Conservation (phyloP, 345 rosid species). For the Draba incana region DNA sequence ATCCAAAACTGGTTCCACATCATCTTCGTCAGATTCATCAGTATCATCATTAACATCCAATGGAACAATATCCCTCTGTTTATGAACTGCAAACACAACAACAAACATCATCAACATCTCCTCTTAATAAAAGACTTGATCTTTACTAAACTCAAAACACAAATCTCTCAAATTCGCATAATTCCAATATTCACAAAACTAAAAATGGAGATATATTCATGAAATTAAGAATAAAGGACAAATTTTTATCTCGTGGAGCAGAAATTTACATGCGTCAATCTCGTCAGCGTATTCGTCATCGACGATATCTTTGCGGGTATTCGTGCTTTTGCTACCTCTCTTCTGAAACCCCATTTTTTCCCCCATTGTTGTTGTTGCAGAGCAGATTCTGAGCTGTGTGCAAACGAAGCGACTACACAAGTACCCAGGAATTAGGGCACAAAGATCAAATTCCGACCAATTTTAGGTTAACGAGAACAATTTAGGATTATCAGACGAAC, state of each 20-base stretch:
- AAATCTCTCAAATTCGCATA: too few relatives aligned
- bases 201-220: neutral
- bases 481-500: slow-evolving; percentile 4
- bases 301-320: slow-evolving; percentile 44
- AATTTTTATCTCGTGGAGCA: neutral
- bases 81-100: slow-evolving; percentile 63
- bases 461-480: neutral
- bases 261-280: slow-evolving; percentile 64
- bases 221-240: slow-evolving; percentile 10
- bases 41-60: slow-evolving; percentile 60
- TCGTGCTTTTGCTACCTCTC: slow-evolving; percentile 48
- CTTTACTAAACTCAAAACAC: too few relatives aligned
- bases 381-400: neutral
- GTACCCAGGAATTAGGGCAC: neutral
- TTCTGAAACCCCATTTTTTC: slow-evolving; percentile 56
- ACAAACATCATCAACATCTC: too few relatives aligned
- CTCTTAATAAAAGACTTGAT: too few relatives aligned
- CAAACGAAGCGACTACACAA: neutral
- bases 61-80: slow-evolving; percentile 80
- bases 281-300: slow-evolving; percentile 63
- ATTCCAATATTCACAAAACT: too few relatives aligned
- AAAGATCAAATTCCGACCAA: neutral
- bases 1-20: slow-evolving; percentile 73
- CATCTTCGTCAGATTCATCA: slow-evolving; percentile 71
- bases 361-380: slow-evolving; percentile 51